Conservation (phyloP, 2,329 filamentous ascomycete species). For the Geoglossum cookeanum region DNA sequence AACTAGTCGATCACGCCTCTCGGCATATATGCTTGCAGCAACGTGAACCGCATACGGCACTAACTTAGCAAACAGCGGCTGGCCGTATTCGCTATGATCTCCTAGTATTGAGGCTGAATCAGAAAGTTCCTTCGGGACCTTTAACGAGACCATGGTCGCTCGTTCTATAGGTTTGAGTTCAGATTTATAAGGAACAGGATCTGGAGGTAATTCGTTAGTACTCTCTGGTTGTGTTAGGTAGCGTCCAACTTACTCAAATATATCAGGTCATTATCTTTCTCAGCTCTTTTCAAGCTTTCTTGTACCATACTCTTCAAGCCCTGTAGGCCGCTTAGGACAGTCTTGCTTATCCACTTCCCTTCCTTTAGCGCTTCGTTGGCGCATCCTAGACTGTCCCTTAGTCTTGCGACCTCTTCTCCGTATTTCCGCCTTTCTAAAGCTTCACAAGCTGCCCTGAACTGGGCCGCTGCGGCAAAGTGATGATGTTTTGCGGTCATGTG, state of each 20-base stretch:
- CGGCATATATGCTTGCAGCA: constrained; percentile 86
- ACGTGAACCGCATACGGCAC: constrained; percentile 93
- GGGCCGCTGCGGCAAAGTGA: constrained; percentile 88
- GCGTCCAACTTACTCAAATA: constrained; percentile 47
- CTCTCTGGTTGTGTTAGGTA: constrained; percentile 15
- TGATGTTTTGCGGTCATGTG: constrained; percentile 95
- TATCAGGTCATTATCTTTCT: constrained; percentile 93
- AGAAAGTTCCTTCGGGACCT: constrained; percentile 62
- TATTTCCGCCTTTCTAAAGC: constrained; percentile 87
- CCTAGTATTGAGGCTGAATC: constrained; percentile 66
- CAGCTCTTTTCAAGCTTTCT: constrained; percentile 77
- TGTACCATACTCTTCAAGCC: constrained; percentile 64
- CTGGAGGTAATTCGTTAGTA: constrained; percentile 16
- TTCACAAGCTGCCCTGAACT: constrained; percentile 79
- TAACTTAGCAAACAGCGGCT: constrained; percentile 70
- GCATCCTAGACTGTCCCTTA: constrained; percentile 65
- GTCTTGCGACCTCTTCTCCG: constrained; percentile 78
- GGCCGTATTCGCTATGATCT: constrained; percentile 61
- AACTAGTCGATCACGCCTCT: constrained; percentile 74
- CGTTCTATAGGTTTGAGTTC: constrained; percentile 73
- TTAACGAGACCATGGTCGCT: constrained; percentile 69
- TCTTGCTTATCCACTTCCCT: constrained; percentile 60
- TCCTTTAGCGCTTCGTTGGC: constrained; percentile 78
- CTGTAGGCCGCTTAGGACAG: constrained; percentile 64
- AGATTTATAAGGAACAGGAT: constrained; percentile 68